phyloP scores from a whole-genome alignment of 2,329 filamentous ascomycete species.

The Aspergillus ruber region DNA sequence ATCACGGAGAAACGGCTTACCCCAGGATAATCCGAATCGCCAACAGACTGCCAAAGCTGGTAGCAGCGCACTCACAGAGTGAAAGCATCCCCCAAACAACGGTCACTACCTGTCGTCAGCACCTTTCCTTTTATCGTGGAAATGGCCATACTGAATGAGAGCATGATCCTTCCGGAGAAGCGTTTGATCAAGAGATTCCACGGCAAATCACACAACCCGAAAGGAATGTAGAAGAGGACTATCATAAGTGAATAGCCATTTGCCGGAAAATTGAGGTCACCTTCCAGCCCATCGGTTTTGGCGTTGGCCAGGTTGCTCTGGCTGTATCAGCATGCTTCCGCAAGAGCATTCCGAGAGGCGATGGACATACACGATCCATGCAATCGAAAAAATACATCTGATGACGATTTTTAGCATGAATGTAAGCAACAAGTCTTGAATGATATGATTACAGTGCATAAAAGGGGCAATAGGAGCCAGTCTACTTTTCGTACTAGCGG shows the following conservation, averaged over 20 bases:
- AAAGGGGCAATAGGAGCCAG: constrained; percentile 37
- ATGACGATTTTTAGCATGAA: constrained; percentile 1
- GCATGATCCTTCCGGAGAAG: constrained; percentile 40
- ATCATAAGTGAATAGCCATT: constrained; percentile 34
- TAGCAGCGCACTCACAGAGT: constrained; percentile 45
- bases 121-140: neutral
- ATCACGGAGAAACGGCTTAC: neutral
- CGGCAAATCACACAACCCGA: constrained; percentile 45
- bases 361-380: constrained; percentile 20
- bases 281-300: constrained; percentile 45
- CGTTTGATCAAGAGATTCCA: constrained; percentile 33
- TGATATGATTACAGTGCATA: constrained; percentile 28
- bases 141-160: constrained; percentile 22
- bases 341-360: neutral
- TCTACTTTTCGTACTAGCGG: constrained; percentile 32
- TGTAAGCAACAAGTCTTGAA: too few relatives aligned
- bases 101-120: constrained; percentile 24
- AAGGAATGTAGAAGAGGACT: constrained; percentile 47
- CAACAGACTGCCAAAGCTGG: constrained; percentile 45
- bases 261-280: constrained; percentile 29
- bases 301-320: constrained; percentile 40
- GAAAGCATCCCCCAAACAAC: constrained; percentile 23
- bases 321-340: constrained; percentile 12
- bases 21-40: constrained; percentile 41
- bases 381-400: constrained; percentile 36